phyloP scores from a whole-genome alignment of 495 filamentous ascomycete species.

The Delitschia confertaspora region DNA sequence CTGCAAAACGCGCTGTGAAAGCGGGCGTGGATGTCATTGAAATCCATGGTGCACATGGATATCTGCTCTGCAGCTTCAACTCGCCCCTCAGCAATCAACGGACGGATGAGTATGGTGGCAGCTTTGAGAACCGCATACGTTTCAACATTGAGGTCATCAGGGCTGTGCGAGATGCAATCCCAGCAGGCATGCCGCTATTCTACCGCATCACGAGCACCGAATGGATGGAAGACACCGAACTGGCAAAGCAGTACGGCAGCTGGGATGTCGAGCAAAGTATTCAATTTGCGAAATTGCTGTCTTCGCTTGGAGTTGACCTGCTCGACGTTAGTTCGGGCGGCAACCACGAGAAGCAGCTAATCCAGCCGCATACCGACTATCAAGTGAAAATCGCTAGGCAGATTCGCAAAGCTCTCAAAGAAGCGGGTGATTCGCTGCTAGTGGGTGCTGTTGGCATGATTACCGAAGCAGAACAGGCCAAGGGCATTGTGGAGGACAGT shows the following conservation, averaged over 20 bases:
- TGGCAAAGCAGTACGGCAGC: constrained; percentile 37
- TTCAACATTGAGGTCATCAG: constrained; percentile 34
- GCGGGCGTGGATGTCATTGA: constrained; percentile 52
- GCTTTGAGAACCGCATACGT: constrained; percentile 37
- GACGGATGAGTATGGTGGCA: constrained; percentile 39
- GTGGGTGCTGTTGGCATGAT: constrained; percentile 58
- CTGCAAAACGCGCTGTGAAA: constrained; percentile 46
- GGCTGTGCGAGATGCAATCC: constrained; percentile 21
- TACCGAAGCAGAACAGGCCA: constrained; percentile 47
- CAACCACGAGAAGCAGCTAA: constrained; percentile 49
- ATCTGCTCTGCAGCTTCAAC: constrained; percentile 32
- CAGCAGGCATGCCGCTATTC: constrained; percentile 33
- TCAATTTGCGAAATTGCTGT: constrained; percentile 45
- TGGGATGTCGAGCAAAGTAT: constrained; percentile 52
- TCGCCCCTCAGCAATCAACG: constrained; percentile 36
- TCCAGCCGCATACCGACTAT: constrained; percentile 50
- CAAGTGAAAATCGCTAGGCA: constrained; percentile 52
- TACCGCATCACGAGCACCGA: constrained; percentile 35
- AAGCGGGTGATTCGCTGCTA: constrained; percentile 42
- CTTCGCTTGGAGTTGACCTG: constrained; percentile 50
- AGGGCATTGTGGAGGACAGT: constrained; percentile 30
- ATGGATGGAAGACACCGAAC: constrained; percentile 40
- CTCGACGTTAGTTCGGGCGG: constrained; percentile 58
- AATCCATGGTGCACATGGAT: constrained; percentile 47
- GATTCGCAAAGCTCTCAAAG: constrained; percentile 45